phyloP scores from a whole-genome alignment of 2,329 filamentous ascomycete genomes.

The Pyricularia grisea region DNA sequence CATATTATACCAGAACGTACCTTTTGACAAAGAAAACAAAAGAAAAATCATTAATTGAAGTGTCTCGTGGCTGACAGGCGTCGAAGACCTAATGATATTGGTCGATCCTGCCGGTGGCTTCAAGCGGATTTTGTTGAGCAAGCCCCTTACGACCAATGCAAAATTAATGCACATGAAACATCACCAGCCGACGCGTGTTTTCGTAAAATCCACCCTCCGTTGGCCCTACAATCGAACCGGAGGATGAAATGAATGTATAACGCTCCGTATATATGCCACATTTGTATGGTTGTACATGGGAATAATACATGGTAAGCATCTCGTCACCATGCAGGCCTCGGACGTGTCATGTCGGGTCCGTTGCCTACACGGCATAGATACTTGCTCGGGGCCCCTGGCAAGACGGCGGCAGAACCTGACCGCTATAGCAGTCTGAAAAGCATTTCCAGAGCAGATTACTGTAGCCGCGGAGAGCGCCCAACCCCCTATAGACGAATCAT shows the following conservation, averaged over 20 bases:
- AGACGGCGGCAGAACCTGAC: neutral
- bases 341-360: neutral
- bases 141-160: neutral
- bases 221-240: neutral
- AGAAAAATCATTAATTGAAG: neutral
- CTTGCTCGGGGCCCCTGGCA: neutral
- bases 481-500: neutral
- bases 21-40: neutral
- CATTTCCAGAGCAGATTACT: neutral
- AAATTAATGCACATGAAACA: neutral
- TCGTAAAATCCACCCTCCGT: neutral
- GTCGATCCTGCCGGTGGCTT: neutral
- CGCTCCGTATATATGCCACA: neutral
- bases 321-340: neutral
- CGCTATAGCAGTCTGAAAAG: neutral
- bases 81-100: neutral
- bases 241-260: neutral
- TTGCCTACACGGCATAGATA: neutral
- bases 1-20: neutral
- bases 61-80: neutral
- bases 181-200: neutral
- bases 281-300: conserved; percentile 2
- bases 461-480: neutral
- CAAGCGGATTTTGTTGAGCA: neutral
- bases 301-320: conserved; percentile 4